A percentile compares a stretch with the other conserved stretches of the same genome.
These are phyloP conservation scores for Phalaenopsis hybrid DNA, from an alignment of 116 monocot genomes.

Conservation along the genomic window DNA sequence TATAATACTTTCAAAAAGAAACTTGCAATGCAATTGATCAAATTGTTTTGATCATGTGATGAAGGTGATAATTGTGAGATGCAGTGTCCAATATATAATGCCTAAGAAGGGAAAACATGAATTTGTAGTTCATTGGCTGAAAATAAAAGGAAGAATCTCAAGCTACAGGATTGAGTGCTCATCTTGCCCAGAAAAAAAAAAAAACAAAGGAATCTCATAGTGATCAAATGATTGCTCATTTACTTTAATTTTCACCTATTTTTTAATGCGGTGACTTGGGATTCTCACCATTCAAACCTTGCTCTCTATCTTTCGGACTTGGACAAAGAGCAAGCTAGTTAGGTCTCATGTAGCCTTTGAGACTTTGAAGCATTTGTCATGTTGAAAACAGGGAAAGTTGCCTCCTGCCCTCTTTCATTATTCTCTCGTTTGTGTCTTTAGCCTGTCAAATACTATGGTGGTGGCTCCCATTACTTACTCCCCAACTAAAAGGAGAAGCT, in stretches of 20 bases:
- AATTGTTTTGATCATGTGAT: no score
- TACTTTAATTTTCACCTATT: neutral
- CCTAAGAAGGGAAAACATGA: no score
- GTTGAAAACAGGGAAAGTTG: slow-evolving; percentile 3
- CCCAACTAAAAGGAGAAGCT: neutral
- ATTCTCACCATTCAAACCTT: neutral
- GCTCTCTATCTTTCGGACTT: neutral
- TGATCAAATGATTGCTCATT: no score
- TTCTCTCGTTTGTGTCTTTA: neutral
- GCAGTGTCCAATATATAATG: no score
- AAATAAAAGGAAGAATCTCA: no score
- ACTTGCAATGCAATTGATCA: no score
- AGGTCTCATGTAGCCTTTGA: neutral
- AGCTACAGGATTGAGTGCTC: no score
- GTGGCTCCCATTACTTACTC: neutral
- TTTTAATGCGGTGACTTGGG: neutral
- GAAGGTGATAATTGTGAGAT: no score
- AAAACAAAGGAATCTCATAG: no score
- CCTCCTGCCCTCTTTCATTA: neutral
- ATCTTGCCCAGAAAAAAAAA: no score
- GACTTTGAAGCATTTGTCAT: neutral
- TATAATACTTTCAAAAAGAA: no score
- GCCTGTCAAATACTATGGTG: neutral
- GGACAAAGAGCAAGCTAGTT: neutral
- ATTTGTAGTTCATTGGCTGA: no score